phyloP scores from a whole-genome alignment of 495 filamentous ascomycete genomes.

The Podospora sp. region DNA sequence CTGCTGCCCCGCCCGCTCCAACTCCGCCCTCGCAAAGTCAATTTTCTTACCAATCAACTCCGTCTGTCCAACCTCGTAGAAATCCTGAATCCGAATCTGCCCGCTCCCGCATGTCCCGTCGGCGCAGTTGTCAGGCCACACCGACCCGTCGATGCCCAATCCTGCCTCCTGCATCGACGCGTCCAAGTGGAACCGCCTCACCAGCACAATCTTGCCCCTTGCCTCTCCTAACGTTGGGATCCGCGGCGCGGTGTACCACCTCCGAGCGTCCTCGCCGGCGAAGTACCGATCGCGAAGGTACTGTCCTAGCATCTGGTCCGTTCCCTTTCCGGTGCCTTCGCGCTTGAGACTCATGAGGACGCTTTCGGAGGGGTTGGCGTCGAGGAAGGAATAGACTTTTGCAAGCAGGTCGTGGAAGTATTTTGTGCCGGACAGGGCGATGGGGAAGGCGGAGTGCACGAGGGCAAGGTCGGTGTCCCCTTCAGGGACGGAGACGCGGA shows the following conservation, averaged over 20 bases:
- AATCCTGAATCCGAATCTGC: slow-evolving; percentile 87
- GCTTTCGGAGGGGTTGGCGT: slow-evolving; percentile 74
- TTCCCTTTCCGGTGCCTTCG: slow-evolving; percentile 79
- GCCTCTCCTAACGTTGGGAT: slow-evolving; percentile 81
- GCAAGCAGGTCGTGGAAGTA: slow-evolving; percentile 74
- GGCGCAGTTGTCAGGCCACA: slow-evolving; percentile 88
- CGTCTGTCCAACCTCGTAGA: slow-evolving; percentile 82
- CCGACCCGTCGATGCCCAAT: slow-evolving; percentile 80
- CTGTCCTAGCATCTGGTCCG: slow-evolving; percentile 75
- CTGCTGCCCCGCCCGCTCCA: slow-evolving; percentile 66
- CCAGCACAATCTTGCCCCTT: slow-evolving; percentile 79
- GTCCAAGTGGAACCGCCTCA: slow-evolving; percentile 75
- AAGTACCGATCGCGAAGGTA: slow-evolving; percentile 74
- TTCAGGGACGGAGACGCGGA: slow-evolving; percentile 59
- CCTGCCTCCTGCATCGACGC: slow-evolving; percentile 65
- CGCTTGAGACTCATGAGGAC: slow-evolving; percentile 89
- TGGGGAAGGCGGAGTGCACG: slow-evolving; percentile 51
- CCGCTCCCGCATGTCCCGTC: slow-evolving; percentile 71
- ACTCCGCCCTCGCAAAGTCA: slow-evolving; percentile 67
- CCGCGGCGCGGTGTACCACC: slow-evolving; percentile 79
- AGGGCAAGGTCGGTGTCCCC: slow-evolving; percentile 56
- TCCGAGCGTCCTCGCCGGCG: slow-evolving; percentile 36
- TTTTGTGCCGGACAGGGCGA: slow-evolving; percentile 56
- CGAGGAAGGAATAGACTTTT: slow-evolving; percentile 72
- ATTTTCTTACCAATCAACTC: slow-evolving; percentile 82